Conservation (phyloP, 2,329 filamentous ascomycete species). For the Bisporella sp. region DNA sequence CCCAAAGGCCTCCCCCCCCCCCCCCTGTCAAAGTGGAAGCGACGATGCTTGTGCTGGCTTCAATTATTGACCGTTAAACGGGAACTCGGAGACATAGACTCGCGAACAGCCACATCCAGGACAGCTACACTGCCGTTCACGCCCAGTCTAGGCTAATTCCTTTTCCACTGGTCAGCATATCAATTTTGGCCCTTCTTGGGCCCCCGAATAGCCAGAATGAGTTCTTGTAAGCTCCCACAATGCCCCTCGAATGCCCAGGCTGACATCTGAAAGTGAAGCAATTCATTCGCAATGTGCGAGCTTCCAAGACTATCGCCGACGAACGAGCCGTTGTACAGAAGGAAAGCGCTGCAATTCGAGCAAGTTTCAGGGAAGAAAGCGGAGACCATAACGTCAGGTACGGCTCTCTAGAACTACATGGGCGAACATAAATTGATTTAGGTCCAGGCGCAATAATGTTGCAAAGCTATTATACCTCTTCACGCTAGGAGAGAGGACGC, state of each 20-base stretch:
- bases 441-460: constrained; percentile 86
- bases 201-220: constrained; percentile 25
- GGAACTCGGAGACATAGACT: no score
- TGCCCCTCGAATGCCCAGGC: constrained; percentile 11
- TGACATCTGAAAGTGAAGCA: constrained; percentile 70
- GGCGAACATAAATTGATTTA: neutral
- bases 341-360: constrained; percentile 94
- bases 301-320: constrained; percentile 97
- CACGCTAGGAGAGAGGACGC: constrained; percentile 91
- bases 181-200: constrained; percentile 25
- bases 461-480: constrained; percentile 98
- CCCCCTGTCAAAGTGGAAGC: no score
- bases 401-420: constrained; percentile 20
- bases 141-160: no score
- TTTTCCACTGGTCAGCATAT: constrained; percentile 12
- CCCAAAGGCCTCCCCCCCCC: no score
- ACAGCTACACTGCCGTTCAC: no score
- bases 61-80: no score
- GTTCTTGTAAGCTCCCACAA: constrained; percentile 24
- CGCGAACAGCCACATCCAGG: no score
- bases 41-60: no score
- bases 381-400: constrained; percentile 86
- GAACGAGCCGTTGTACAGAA: constrained; percentile 98
- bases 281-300: constrained; percentile 98
- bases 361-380: constrained; percentile 96